Percentiles rank a stretch among this genome's conserved stretches.
Evolutionary conservation across 768 basidiomycete genomes (phyloP).

Genomic region (Suillus subaureus): DNA sequence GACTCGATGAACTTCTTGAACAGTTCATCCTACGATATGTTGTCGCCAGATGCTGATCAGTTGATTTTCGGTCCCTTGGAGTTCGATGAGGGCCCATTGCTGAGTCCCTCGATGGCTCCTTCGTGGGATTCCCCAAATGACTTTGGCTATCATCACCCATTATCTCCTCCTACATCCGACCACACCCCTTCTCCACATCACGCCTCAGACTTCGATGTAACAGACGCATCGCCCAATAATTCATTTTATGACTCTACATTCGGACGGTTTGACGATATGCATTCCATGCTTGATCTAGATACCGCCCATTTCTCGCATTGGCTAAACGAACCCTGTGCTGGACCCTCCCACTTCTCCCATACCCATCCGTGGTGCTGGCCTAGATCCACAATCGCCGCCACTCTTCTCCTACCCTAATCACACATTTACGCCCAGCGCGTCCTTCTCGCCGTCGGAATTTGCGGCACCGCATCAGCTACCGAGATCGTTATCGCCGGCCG

Average conservation of each 20-base stretch:
- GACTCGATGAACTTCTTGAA: slow-evolving; percentile 42
- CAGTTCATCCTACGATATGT: slow-evolving; percentile 44
- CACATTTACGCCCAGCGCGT: slow-evolving; percentile 48
- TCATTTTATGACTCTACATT: slow-evolving; percentile 37
- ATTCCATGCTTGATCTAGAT: slow-evolving; percentile 42
- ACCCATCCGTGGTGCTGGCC: slow-evolving; percentile 54
- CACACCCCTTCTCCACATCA: slow-evolving; percentile 43
- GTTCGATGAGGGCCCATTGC: slow-evolving; percentile 31
- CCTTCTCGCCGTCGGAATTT: slow-evolving; percentile 64
- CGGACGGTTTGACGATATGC: slow-evolving; percentile 34
- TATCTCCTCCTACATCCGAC: slow-evolving; percentile 42
- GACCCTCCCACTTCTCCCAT: slow-evolving; percentile 59
- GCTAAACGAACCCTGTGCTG: slow-evolving; percentile 63
- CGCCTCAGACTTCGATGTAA: slow-evolving; percentile 42
- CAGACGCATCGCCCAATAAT: slow-evolving; percentile 42
- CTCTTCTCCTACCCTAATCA: slow-evolving; percentile 53
- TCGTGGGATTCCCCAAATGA: slow-evolving; percentile 32
- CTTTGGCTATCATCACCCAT: slow-evolving; percentile 41
- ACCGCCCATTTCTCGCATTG: slow-evolving; percentile 53
- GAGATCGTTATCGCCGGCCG: slow-evolving; percentile 59
- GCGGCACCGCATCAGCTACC: slow-evolving; percentile 65
- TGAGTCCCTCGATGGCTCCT: slow-evolving; percentile 19
- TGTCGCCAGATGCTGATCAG: slow-evolving; percentile 35
- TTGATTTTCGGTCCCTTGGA: slow-evolving; percentile 39
- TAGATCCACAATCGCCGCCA: slow-evolving; percentile 43